A percentile compares a stretch with the other conserved stretches of the same genome.
phyloP scores from a whole-genome alignment of 441 rosid genomes.

The Cnidoscolus chayamansa region DNA sequence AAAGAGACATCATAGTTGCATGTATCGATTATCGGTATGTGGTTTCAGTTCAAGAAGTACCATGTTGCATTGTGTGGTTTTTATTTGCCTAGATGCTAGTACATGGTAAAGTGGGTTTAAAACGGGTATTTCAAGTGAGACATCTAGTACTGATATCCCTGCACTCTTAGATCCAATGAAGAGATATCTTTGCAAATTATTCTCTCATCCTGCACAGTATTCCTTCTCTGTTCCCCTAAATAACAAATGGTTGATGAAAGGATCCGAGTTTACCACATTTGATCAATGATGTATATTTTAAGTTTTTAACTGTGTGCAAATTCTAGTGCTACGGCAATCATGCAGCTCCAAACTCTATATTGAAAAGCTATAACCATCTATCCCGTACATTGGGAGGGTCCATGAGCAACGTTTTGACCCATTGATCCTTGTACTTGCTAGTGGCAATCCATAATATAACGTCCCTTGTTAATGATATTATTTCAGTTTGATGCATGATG shows the following conservation, averaged over 20 bases:
- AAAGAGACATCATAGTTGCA: constrained; percentile 88
- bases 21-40: constrained; percentile 89
- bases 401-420: not conserved
- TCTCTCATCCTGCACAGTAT: not conserved
- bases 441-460: not conserved
- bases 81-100: constrained; percentile 1
- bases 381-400: not conserved
- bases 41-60: constrained; percentile 19
- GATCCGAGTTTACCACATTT: not conserved
- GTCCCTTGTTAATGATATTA: not conserved
- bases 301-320: not conserved
- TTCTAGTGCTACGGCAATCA: not conserved
- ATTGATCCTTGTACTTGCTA: constrained; percentile 2
- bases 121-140: not conserved
- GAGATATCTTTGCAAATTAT: not conserved
- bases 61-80: constrained; percentile 5
- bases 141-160: not conserved
- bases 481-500: not conserved
- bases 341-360: not conserved
- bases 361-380: not conserved
- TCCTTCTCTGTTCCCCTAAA: not conserved
- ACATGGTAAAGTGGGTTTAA: not conserved
- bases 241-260: not conserved
- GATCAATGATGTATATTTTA: not conserved
- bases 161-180: not conserved